These are phyloP conservation scores for Gynochthodes officinalis DNA, from an alignment of 257 asterid species.

Conservation along the genomic window DNA sequence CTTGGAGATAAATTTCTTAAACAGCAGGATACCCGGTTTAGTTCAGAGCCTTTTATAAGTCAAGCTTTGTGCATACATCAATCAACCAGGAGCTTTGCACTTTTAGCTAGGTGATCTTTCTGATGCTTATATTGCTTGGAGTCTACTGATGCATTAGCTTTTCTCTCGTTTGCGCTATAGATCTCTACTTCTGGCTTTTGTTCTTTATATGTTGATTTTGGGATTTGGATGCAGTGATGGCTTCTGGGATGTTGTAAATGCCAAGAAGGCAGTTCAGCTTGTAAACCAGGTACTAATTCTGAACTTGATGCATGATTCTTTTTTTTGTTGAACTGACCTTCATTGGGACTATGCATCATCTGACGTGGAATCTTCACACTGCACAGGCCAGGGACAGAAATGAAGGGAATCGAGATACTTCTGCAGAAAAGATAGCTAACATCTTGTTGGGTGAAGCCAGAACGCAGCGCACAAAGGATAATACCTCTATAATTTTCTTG, in stretches of 20 bases:
- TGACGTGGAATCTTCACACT: background rate
- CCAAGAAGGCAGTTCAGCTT: conserved; percentile 78
- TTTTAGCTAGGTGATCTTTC: conserved; percentile 73
- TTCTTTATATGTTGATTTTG: background rate
- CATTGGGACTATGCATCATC: background rate
- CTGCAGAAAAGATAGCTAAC: conserved; percentile 67
- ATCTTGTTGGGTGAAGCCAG: conserved; percentile 79
- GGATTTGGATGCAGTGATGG: conserved; percentile 64
- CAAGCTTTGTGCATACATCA: conserved; percentile 48
- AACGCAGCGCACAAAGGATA: conserved; percentile 76
- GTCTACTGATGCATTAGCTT: conserved; percentile 8
- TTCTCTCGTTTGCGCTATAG: background rate
- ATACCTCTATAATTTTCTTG: conserved; percentile 77
- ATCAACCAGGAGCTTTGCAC: conserved; percentile 58
- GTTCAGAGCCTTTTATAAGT: conserved; percentile 89
- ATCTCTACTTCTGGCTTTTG: background rate
- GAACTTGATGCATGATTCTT: background rate
- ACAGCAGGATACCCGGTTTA: conserved; percentile 86
- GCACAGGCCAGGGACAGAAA: conserved; percentile 56
- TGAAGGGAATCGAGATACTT: conserved; percentile 30
- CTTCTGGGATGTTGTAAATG: conserved; percentile 83
- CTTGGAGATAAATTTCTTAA: conserved; percentile 96
- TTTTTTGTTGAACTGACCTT: conserved; percentile 5
- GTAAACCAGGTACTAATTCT: conserved; percentile 57
- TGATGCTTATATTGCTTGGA: no score